phyloP scores from a whole-genome alignment of 441 rosid species.

The Aleurites moluccanus region DNA sequence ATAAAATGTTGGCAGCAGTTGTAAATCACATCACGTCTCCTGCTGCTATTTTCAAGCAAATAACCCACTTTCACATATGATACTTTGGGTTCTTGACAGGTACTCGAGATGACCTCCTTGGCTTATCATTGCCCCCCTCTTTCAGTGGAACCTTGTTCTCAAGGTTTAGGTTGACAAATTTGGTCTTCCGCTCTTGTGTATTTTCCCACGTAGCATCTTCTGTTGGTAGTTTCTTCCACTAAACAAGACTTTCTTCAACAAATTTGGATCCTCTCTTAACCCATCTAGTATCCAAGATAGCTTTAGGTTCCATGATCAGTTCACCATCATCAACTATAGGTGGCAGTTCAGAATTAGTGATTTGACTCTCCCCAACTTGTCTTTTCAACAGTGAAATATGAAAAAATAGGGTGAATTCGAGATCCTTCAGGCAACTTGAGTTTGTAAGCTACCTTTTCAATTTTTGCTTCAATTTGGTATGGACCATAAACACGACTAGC shows the following conservation, averaged over 20 bases:
- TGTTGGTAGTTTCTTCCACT: not conserved
- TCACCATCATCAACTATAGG: not conserved
- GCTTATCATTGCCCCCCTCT: not conserved
- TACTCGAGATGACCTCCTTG: not conserved
- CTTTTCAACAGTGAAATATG: too few species aligned
- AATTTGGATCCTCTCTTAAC: not conserved
- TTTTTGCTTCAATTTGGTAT: too few species aligned
- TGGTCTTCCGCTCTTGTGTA: not conserved
- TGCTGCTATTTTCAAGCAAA: too few species aligned
- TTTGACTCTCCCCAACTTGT: accelerated
- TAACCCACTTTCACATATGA: too few species aligned
- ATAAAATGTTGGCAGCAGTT: too few species aligned
- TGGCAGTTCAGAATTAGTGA: not conserved
- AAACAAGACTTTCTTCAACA: not conserved
- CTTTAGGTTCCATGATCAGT: not conserved
- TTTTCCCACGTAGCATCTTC: not conserved
- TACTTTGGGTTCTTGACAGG: not conserved
- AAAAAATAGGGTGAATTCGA: not conserved
- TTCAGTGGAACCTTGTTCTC: not conserved
- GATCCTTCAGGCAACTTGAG: not conserved
- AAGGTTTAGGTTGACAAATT: not conserved
- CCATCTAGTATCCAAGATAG: not conserved
- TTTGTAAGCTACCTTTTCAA: not conserved
- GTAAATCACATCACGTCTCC: too few species aligned
- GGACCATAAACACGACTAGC: not conserved